Conservation (phyloP, 2,329 filamentous ascomycete genomes). For the Trichoderma sp. region DNA sequence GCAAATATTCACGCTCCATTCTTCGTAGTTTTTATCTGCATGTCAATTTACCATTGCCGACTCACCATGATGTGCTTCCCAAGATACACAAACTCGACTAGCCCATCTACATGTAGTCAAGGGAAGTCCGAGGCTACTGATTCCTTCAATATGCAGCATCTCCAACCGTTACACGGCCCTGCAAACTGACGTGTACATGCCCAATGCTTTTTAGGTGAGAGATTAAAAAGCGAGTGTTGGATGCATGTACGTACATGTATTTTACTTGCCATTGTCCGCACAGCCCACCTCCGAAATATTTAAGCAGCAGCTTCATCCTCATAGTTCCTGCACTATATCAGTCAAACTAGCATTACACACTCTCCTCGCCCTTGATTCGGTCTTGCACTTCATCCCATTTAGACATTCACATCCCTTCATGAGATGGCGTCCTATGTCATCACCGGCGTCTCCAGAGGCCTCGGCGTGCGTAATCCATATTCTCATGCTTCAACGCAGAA, state of each 20-base stretch:
- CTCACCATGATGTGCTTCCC: not conserved
- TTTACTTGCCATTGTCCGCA: not conserved
- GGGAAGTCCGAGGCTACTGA: too few species aligned
- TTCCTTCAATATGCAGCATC: not conserved
- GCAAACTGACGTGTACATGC: not conserved
- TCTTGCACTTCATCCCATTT: not conserved
- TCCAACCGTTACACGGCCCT: not conserved
- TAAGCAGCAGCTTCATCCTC: not conserved
- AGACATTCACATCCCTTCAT: not conserved
- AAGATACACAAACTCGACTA: not conserved
- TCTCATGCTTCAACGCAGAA: accelerated
- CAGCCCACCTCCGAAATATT: not conserved
- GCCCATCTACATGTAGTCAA: not conserved
- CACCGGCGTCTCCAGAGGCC: not conserved
- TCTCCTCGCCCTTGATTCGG: not conserved
- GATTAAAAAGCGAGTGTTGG: not conserved
- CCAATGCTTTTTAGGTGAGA: not conserved
- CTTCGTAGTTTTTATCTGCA: too few species aligned
- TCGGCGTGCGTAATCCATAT: not conserved
- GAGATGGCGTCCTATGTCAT: constrained; percentile 1
- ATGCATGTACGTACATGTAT: not conserved
- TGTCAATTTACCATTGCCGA: not conserved
- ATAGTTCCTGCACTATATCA: not conserved
- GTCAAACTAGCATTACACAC: accelerated
- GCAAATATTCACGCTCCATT: too few species aligned